Base-by-base conservation (phyloP, 2,329 filamentous ascomycete species). In the Aspergillus aculeatus region DNA sequence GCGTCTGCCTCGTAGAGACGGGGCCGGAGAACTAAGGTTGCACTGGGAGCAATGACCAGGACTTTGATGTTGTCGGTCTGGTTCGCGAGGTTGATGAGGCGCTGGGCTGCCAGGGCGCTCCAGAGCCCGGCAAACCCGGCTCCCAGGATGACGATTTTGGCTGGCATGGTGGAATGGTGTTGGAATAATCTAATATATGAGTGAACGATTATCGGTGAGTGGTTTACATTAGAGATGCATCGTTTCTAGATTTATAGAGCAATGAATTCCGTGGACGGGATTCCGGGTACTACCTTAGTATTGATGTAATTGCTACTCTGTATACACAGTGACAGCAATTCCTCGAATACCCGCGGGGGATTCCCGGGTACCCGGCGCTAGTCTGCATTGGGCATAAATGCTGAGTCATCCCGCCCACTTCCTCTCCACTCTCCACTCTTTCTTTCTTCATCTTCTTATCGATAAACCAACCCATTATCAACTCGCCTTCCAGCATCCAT, bases 41-140 rank as follows among this genome's bases (percentile, higher is more conserved):
- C 68, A 51, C 74, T 64, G 0, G 75, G 75, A 2, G 75, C 66
- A 23, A 78, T 65, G 52, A 77, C 65, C 5, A 65, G 32, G 26
- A 78, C 65, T 23, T 74, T 63, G 31, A 75, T 60, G 11, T 65
- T 58, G 4, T 60, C 14, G 7, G 58, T 55, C 24, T 65, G 63
- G n/a, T 57, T 48, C 5, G 54, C 57, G 16, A 72, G 61, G 9
- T 65, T 63, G 12, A 74, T 65, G 12, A 77, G 69, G 2, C 74
- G 69, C 50, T 66, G 68, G 24, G 76, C 75, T 5, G 73, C 63
- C 1, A 78, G 65, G 6, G 75, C 76, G 38, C 74, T 77, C 72
- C 73, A 75, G 2, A 76, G 54, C 10, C 75, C 75, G 23, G 73
- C 72, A 50, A 77, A 77, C 0, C 75, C 74, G n/a, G 73, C 61